phyloP scores from a whole-genome alignment of 2,329 filamentous ascomycete species.

The Scolecobasidium constrictum region DNA sequence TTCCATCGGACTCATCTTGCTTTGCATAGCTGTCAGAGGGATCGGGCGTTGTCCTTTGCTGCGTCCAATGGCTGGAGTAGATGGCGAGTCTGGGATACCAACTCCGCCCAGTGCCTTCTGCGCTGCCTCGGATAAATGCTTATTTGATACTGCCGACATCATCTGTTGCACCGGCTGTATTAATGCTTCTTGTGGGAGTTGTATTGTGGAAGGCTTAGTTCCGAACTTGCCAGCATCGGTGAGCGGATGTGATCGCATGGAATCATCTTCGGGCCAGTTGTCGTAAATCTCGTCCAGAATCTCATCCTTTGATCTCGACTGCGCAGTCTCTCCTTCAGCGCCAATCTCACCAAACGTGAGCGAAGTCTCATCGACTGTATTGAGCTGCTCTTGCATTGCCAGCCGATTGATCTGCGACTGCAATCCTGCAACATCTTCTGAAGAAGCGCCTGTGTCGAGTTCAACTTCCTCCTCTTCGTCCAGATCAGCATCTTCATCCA shows the following conservation, averaged over 20 bases:
- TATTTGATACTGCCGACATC: conserved; percentile 51
- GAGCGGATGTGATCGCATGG: conserved; percentile 58
- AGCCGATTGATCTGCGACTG: background rate
- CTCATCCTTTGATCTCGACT: background rate
- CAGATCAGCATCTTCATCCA: conserved; percentile 13
- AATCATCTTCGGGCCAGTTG: conserved; percentile 13
- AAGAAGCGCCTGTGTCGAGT: conserved; percentile 9
- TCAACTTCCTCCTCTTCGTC: conserved; percentile 11
- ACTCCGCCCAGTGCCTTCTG: conserved; percentile 65
- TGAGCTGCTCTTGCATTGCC: background rate
- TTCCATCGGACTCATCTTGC: conserved; percentile 63
- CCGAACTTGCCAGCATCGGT: conserved; percentile 65
- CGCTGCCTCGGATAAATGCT: conserved; percentile 64
- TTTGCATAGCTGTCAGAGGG: conserved; percentile 50
- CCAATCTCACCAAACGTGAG: background rate
- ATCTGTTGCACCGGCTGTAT: conserved; percentile 59
- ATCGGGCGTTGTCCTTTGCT: conserved; percentile 51
- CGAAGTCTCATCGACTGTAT: background rate
- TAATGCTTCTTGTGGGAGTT: conserved; percentile 60
- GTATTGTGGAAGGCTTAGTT: conserved; percentile 61
- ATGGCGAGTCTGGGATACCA: conserved; percentile 65
- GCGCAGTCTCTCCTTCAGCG: background rate
- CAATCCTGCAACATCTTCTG: background rate
- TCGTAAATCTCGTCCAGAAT: background rate
- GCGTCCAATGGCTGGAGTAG: conserved; percentile 49